Base-by-base conservation (phyloP, 176 grass and related monocot genomes). In the Carex parvula region DNA sequence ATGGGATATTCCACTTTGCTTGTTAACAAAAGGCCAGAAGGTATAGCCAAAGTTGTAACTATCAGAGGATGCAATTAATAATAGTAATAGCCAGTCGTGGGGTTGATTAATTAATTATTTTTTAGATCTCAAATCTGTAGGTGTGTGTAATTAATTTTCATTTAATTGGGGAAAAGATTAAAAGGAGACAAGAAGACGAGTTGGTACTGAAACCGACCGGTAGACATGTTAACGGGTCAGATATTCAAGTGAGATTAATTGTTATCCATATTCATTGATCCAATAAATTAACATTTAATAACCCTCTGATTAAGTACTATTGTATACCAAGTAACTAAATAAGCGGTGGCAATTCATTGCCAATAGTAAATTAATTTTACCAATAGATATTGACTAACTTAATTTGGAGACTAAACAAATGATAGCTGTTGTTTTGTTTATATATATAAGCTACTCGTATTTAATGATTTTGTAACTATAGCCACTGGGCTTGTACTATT, bases 1-100 rank as follows among this genome's bases (percentile, higher is more conserved):
- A 76, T 76, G 72, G 4, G 12, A 56, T 30, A 54, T 54, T 77
- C 42, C 73, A 77, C 24, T 77, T 56, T 77, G 73, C 73, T 56
- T 77, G 73, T 52, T 32, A 56, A 56, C 48, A 17, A 76, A 54
- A 76, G 48, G 72, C 22, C 72, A 76, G 21, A 55, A 26, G 5
- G 21, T 29, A 30, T 77, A 30, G 73, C 73, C 72, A 30, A 77
- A 77, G 22, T 55, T 77, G 73, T 32, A 29, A 55, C 73, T 55
- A 77, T 77, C 50, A 77, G 48, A 53, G 22, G 50, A 54, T 50
- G 30, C 55, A 56, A 77, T 56, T 56, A 77, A 56, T 77, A 56
- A 56, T 56, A 14, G 6, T 29, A 56, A 30, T 77, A 77, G 52
- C 46, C 73, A 77, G 24, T 56, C 73, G 73, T 77, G 73, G 73